These are phyloP conservation scores for Trichoderma endophyticum DNA, from an alignment of 2,329 filamentous ascomycete genomes.

Conservation along the genomic window DNA sequence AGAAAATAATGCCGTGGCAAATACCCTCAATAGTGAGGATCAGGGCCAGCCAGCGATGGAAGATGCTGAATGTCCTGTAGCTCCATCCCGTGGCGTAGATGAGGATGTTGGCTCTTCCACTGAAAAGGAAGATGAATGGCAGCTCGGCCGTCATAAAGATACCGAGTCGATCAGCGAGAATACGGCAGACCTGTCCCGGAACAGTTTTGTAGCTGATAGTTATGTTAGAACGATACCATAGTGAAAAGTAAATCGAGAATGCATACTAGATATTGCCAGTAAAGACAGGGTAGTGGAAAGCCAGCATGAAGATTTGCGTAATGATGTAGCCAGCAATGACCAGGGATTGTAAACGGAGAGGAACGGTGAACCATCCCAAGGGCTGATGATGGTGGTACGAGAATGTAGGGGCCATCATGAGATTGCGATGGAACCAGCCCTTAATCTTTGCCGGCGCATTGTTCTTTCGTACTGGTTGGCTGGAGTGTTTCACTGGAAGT, in stretches of 20 bases:
- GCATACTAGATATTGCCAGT: constrained; percentile 34
- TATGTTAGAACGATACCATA: neutral
- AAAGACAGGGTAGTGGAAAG: constrained; percentile 31
- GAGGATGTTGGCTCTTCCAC: constrained; percentile 58
- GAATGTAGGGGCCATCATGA: constrained; percentile 21
- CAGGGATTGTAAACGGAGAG: constrained; percentile 34
- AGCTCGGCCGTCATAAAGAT: constrained; percentile 57
- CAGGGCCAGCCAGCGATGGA: constrained; percentile 60
- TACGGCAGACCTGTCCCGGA: constrained; percentile 40
- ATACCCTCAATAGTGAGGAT: constrained; percentile 56
- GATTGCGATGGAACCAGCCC: constrained; percentile 17
- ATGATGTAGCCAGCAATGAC: constrained; percentile 33
- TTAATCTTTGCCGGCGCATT: neutral
- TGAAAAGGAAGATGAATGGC: constrained; percentile 59
- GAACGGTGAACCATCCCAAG: constrained; percentile 37
- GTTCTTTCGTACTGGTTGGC: neutral
- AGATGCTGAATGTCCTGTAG: constrained; percentile 59
- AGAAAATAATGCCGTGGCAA: constrained; percentile 41
- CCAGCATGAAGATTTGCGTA: constrained; percentile 31
- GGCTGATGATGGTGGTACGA: constrained; percentile 22
- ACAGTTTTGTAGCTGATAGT: constrained; percentile 28
- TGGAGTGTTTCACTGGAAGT: constrained; percentile 6
- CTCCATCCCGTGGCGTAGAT: constrained; percentile 63
- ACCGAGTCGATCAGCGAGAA: constrained; percentile 56
- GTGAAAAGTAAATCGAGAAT: neutral